Evolutionary conservation across 495 filamentous ascomycete genomes (phyloP), one percentile per base, ranked within the genome.

Genomic region (Copromyces sp.): DNA sequence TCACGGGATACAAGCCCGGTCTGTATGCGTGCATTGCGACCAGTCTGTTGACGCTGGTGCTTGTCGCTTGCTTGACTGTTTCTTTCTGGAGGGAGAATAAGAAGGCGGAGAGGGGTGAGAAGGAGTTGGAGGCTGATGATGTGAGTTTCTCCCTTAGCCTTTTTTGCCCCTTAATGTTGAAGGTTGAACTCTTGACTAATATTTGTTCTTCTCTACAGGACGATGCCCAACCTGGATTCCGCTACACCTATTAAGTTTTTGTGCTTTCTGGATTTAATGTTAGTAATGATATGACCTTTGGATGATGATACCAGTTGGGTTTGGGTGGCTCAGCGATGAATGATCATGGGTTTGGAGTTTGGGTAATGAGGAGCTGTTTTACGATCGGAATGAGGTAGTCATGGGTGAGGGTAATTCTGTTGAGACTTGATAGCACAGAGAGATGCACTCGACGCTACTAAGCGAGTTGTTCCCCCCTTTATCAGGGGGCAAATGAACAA

Each of bases 1-100:
- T 65, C 3, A 65, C 81, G 8, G 72, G 47, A 24, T 86, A 86
- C 70, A 76, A 72, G 72, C 83, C 83, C 8, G 84, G 84, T 9
- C 70, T 86, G 53, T 85, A 82, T 70, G 81, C 84, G 35, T 86
- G 83, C 72, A 82, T 86, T 41, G 78, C 81, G 3, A 79, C 74
- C 17, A 80, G 77, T 29, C 59, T 82, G 20, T 68, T 83, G 29
- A 81, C 71, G 37, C 74, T 86, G 8, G 1, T 84, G 29, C 68
- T 84, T 17, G 84, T 85, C 1, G 71, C 70, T 20, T n/a, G 77
- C 0, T 65, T 81, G n/a, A 81, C 72, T 8, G 3, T 82, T 8
- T 69, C 76, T 0, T 84, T 80, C 65, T 79, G 78, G 38, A 17
- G 75, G 16, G 73, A 79, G 41, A 86, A 86, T 71, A 76, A 76